A percentile compares a stretch with the other conserved stretches of the same genome.
These are phyloP conservation scores for Paecilomyces niveus DNA, from an alignment of 2,329 filamentous ascomycete species.

Conservation along the genomic window DNA sequence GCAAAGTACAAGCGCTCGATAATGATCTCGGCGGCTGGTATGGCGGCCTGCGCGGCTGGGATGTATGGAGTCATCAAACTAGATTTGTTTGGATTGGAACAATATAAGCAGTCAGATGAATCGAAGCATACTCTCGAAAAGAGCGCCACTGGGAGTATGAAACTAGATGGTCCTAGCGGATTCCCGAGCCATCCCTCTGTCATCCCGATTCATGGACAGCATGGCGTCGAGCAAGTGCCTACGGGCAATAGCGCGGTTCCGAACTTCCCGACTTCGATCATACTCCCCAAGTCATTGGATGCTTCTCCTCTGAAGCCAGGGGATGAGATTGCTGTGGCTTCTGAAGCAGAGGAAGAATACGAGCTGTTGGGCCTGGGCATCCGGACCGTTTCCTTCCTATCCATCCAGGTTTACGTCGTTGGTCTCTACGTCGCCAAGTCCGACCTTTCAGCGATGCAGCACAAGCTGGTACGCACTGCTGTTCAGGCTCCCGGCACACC, in stretches of 20 bases:
- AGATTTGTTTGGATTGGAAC: conserved; percentile 26
- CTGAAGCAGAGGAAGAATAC: conserved; percentile 59
- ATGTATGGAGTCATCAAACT: conserved; percentile 36
- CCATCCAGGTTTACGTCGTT: conserved; percentile 89
- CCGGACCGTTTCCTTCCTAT: conserved; percentile 80
- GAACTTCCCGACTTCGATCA: conserved; percentile 66
- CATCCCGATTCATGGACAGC: conserved; percentile 37
- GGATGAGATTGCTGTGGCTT: conserved; percentile 29
- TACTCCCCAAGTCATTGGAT: conserved; percentile 46
- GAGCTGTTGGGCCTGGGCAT: conserved; percentile 83
- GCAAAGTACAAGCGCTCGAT: conserved; percentile 25
- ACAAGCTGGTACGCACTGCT: conserved; percentile 66
- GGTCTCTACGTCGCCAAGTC: conserved; percentile 83
- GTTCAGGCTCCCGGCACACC: conserved; percentile 19
- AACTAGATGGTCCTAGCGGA: conserved; percentile 34
- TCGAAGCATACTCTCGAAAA: conserved; percentile 2
- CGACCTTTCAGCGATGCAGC: conserved; percentile 75
- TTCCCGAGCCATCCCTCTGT: conserved; percentile 26
- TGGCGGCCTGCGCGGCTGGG: conserved; percentile 29
- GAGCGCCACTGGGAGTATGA: conserved; percentile 16
- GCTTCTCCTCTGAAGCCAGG: conserved; percentile 25
- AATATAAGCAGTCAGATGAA: conserved; percentile 8
- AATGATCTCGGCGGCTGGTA: conserved; percentile 27
- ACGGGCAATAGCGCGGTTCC: conserved; percentile 78
- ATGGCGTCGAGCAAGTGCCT: conserved; percentile 66